Evolutionary conservation across 441 rosid species (phyloP), one percentile per base, ranked within the genome.

Genomic region (Erysimum cheiri): DNA sequence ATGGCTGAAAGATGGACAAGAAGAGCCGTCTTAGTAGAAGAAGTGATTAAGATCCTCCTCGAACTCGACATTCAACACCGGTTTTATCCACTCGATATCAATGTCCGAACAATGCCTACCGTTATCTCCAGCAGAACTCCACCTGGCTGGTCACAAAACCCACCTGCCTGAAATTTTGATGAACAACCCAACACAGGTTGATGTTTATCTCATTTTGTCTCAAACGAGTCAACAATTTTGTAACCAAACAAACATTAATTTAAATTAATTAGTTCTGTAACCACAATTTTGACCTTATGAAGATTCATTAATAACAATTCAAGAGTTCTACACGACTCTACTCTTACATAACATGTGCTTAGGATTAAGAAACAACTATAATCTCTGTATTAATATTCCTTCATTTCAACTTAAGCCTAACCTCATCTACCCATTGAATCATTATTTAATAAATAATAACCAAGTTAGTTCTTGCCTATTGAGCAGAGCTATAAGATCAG

Each of bases 11-110:
- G 76, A 69, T 87, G 74, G 76, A 43, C 31, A 10, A 83, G 98
- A 62, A 80, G 97, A 77, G 75, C 83, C 2, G 70, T 80, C 0
- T 67, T 93, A 60, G 80, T 87, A 1, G 97, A 93, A 71, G 94
- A 93, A 74, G 69, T 93, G 67, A 72, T 82, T 14, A 88, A 78
- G 74, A 80, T 85, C 10, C 83, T 92, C 59, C 76, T 61, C 67
- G 97, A 92, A 64, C 82, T 85, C 39, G 98, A 88, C 78, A 74
- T 88, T 57, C 85, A 85, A 24, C 86, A 82, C 59, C 88, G 96
- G 2, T 44, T 93, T 78, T 68, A 81, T 35, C 98, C 98, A 2
- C 60, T 88, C 4, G 90, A 80, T 72, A 84, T 92, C 79, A 92
- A 88, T 48, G 80, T 92, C 28, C 79, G 72, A 50, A 44, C 82